Conservation (phyloP, 768 basidiomycete species). For the Auricularia heimuer region DNA sequence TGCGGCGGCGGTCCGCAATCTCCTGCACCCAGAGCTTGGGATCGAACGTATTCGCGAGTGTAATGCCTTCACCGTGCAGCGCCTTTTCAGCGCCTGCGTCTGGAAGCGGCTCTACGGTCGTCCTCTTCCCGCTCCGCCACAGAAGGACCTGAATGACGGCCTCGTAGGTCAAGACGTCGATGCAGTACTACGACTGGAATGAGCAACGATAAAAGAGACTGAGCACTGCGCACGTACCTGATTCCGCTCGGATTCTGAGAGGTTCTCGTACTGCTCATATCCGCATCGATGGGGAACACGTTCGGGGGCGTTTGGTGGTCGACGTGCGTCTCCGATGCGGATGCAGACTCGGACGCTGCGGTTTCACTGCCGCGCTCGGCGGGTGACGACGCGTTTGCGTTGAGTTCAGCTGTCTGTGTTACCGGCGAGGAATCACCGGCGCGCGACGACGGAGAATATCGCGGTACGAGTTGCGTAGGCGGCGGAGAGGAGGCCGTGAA, state of each 20-base stretch:
- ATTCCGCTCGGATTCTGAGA: neutral
- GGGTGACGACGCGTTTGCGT: neutral
- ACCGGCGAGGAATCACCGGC: neutral
- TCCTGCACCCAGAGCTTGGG: neutral
- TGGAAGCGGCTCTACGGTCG: neutral
- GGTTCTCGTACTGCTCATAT: neutral
- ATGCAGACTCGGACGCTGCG: neutral
- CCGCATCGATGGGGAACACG: neutral
- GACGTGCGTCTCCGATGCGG: neutral
- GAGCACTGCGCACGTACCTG: neutral
- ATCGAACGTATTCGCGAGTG: neutral
- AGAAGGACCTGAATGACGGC: conserved; percentile 2
- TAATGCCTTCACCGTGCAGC: neutral
- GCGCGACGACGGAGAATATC: neutral
- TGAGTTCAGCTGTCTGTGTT: neutral
- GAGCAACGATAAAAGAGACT: neutral
- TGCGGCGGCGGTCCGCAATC: neutral
- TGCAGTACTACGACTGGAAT: neutral
- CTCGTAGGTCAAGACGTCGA: conserved; percentile 3
- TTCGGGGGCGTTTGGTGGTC: neutral
- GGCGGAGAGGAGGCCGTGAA: neutral
- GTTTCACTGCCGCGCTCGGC: no score
- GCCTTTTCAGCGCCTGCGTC: neutral
- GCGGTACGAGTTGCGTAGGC: neutral
- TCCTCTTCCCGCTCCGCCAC: conserved; percentile 1